These are phyloP conservation scores for Thielaviopsis cerberus DNA, from an alignment of 2,329 filamentous ascomycete species.

Conservation along the genomic window DNA sequence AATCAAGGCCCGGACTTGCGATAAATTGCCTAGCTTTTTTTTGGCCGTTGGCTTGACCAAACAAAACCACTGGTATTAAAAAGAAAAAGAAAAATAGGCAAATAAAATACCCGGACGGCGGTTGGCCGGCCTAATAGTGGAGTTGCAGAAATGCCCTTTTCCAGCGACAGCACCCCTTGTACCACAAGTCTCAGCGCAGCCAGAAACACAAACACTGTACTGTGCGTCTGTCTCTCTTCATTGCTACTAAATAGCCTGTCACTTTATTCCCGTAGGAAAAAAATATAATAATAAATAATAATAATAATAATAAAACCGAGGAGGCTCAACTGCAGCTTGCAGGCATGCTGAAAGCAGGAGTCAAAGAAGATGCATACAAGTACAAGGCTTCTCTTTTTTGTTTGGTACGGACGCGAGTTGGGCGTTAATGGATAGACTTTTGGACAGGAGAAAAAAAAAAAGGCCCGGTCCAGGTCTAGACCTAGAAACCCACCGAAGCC, in stretches of 20 bases:
- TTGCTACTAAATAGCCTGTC: not conserved
- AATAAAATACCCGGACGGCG: constrained; percentile 24
- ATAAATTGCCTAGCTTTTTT: not conserved
- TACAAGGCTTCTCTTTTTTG: too few species aligned
- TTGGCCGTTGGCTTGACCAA: constrained; percentile 19
- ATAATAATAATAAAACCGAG: too few species aligned
- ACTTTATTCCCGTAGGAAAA: too few species aligned
- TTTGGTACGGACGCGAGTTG: too few species aligned
- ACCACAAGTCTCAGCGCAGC: not conserved
- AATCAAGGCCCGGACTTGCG: not conserved
- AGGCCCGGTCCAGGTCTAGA: too few species aligned
- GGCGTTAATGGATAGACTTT: too few species aligned
- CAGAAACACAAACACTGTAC: not conserved
- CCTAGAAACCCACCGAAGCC: too few species aligned
- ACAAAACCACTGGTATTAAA: too few species aligned
- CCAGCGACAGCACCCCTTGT: not conserved
- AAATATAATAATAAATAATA: too few species aligned
- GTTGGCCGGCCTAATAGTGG: constrained; percentile 42
- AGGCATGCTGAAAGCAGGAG: not conserved
- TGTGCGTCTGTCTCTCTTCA: not conserved
- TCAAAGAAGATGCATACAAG: too few species aligned
- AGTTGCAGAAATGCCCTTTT: constrained; percentile 14
- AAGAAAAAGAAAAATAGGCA: not conserved
- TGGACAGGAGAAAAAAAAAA: too few species aligned
- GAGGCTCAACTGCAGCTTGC: not conserved